These are phyloP conservation scores for Chrysopogon serrulatus DNA, from an alignment of 176 grass and related monocot genomes.

Conservation along the genomic window DNA sequence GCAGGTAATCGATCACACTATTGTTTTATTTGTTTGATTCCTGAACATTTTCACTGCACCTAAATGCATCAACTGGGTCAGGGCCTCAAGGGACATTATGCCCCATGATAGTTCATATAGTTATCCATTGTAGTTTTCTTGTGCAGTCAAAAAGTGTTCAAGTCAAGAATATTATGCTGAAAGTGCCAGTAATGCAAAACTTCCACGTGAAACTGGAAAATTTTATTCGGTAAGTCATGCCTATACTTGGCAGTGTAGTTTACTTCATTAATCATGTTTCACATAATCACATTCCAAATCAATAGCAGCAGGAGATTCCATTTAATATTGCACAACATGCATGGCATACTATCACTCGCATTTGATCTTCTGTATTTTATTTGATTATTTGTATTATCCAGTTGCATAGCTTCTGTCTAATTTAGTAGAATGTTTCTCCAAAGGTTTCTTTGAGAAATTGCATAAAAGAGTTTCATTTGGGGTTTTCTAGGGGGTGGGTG, in stretches of 20 bases:
- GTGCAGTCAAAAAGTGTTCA: background rate
- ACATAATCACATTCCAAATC: background rate
- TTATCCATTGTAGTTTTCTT: background rate
- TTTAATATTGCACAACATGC: background rate
- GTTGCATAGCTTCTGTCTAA: background rate
- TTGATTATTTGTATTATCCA: background rate
- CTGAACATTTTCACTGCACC: background rate
- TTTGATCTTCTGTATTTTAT: background rate
- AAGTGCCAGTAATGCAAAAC: background rate
- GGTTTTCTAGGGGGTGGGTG: background rate
- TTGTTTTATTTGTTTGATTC: background rate
- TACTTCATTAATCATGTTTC: background rate
- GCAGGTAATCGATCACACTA: background rate
- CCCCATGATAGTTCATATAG: no score
- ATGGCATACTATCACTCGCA: background rate
- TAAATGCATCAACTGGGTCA: no score
- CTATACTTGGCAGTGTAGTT: background rate
- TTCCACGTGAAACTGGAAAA: background rate
- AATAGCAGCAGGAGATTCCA: background rate
- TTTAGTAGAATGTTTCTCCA: background rate
- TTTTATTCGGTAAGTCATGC: background rate
- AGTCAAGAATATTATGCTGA: background rate
- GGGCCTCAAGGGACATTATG: no score
- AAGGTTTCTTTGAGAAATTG: background rate
- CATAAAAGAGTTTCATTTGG: background rate